Evolutionary conservation across 2,329 filamentous ascomycete species (phyloP), one percentile per base, ranked within the genome.

Genomic region (Bertia moriformis): DNA sequence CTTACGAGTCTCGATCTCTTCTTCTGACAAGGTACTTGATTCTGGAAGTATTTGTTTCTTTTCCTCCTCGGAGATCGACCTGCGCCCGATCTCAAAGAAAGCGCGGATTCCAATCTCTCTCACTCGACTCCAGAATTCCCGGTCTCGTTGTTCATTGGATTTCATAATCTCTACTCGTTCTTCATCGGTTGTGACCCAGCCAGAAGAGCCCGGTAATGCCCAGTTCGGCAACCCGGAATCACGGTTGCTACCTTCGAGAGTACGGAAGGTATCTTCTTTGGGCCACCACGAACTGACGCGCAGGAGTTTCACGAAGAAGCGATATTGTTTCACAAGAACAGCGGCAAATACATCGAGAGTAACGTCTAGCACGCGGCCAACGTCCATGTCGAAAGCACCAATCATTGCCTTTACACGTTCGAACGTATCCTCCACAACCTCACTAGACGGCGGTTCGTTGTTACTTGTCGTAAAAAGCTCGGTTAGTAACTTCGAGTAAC

Each of bases 261-360:
- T 61, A 17, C 62, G 59, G 33, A 68, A 62, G 10, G 65, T 54
- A 22, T 70, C 67, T 38, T 73, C 75, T 38, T 78, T 76, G 2
- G 91, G 91, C 91, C 91, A 98, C 91, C 91, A 98, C 18, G 89
- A 93, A 61, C 89, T 96, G 42, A 79, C 78, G 42, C 89, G 73
- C 18, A 98, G 66, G 37, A 96, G 78, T 55, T 93, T 94, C 54
- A 96, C 81, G 51, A 95, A 96, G 61, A 96, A 98, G 20, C 82
- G 78, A 54, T 81, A 87, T 47, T 94, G 86, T 53, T 93, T 93
- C 50, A 98, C 84, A 39, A 98, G 72, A 1, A 93, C 81, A 12
- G 88, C 86, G 1, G 91, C 91, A 52, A 93, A 94, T 20, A 96
- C 87, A 53, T 98, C 91, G 14, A 98, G 69, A 0, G 87, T 93